Conservation (phyloP, 768 basidiomycete genomes). For the Panaeolus cyanescens region DNA sequence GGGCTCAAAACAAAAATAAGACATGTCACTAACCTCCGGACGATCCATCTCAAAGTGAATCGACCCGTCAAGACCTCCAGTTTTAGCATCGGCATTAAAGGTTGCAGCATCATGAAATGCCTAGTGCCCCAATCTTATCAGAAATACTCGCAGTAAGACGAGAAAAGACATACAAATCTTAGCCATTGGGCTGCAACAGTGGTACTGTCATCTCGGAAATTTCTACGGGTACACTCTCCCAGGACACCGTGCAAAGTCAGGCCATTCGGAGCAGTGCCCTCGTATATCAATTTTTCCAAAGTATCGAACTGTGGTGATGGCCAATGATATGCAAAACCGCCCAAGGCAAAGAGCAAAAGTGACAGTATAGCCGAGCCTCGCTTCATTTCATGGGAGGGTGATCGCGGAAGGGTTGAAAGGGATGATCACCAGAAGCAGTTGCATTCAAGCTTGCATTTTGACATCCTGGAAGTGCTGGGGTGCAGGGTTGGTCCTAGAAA, state of each 20-base stretch:
- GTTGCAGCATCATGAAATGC: slow-evolving; percentile 43
- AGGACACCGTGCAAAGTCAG: not conserved
- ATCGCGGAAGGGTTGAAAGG: not conserved
- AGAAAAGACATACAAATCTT: slow-evolving; percentile 30
- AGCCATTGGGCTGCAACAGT: slow-evolving; percentile 39
- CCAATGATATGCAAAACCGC: slow-evolving; percentile 27
- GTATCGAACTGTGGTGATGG: slow-evolving; percentile 15
- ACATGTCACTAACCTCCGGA: slow-evolving; percentile 25
- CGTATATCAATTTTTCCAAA: slow-evolving; percentile 11
- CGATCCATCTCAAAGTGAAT: slow-evolving; percentile 37
- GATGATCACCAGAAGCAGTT: too few relatives aligned
- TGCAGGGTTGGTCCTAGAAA: not conserved
- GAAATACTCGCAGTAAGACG: not conserved
- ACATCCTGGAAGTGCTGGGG: too few relatives aligned
- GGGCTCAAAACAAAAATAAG: not conserved
- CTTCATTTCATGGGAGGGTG: not conserved
- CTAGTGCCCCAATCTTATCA: slow-evolving; percentile 16
- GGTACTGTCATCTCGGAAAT: slow-evolving; percentile 15
- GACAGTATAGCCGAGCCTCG: not conserved
- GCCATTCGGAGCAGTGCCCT: slow-evolving; percentile 6
- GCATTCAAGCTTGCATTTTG: too few relatives aligned
- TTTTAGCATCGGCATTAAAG: slow-evolving; percentile 32
- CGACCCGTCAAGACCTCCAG: slow-evolving; percentile 40
- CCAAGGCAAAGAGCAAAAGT: not conserved
- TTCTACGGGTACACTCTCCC: not conserved